Evolutionary conservation across 345 rosid genomes (phyloP), one percentile per base, ranked within the genome.

Genomic region (Barbarea vulgaris): DNA sequence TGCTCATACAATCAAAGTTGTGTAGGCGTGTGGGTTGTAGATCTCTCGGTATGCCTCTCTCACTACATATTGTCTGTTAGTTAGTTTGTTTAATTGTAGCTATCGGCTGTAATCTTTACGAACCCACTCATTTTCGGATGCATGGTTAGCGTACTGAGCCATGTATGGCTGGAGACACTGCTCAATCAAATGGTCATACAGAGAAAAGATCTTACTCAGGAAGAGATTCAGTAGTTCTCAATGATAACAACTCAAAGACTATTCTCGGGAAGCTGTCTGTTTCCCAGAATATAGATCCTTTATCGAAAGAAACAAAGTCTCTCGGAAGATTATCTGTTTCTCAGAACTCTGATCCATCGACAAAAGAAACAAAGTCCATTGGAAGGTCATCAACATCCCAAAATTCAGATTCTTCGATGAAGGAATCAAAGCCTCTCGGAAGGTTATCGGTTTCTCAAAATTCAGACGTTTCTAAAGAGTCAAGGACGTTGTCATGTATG

Each of bases 21-120:
- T 72, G 98, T 94, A 19, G 98, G 97, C 77, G 96, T 94, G 46
- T 94, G 98, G 98, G 98, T 94, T 74, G 98, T 88, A 37, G 98
- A 91, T 79, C 88, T 91, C 84, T 87, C 95, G 89, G 98, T 94
- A 91, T 75, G 65, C 42, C 64, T 58, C 70, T 6, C 66, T 66
- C 44, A 50, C 51, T 74, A 28, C 31, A 10, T 5, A 2, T 5
- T 41, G 55, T 9, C 37, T 37, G 21, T 56, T 66, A 9, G 25
- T 13, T 12, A 9, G 13, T 54, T 77, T 56, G 15, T n/a, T 8
- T 39, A 6, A 17, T 60, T 53, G 21, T 60, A 73, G 67, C 60
- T 70, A 67, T 58, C 42, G 18, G 48, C 42, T 74, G 19, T 56
- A 64, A 39, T 46, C 28, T 79, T 74, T 76, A 36, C 72, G 10